Conservation (phyloP, 805 yeast species). For the Hanseniaspora thailandica region DNA sequence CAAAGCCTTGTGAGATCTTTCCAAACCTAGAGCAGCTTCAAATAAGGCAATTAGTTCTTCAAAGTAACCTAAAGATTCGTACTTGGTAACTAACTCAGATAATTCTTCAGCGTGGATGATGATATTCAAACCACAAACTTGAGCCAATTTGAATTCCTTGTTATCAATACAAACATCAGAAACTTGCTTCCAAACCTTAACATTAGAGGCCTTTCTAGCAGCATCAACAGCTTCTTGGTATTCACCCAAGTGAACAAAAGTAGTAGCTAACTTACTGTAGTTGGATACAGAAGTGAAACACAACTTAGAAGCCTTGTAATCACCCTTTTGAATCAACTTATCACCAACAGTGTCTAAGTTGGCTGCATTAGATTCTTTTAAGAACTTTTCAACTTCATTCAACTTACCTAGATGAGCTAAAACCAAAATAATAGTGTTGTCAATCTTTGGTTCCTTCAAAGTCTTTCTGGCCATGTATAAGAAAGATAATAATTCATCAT, state of each 20-base stretch:
- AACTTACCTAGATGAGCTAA: slow-evolving; percentile 70
- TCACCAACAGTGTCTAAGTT: slow-evolving; percentile 89
- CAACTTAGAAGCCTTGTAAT: slow-evolving; percentile 86
- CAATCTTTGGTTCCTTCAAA: slow-evolving; percentile 82
- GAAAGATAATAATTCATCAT: slow-evolving; percentile 79
- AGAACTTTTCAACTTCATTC: slow-evolving; percentile 71
- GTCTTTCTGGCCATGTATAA: slow-evolving; percentile 85
- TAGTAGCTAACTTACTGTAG: slow-evolving; percentile 93
- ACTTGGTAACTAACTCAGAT: slow-evolving; percentile 73
- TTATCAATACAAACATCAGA: slow-evolving; percentile 92
- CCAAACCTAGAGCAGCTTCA: slow-evolving; percentile 90
- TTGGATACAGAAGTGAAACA: slow-evolving; percentile 78
- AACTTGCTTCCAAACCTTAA: slow-evolving; percentile 93
- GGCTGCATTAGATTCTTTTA: slow-evolving; percentile 83
- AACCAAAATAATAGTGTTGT: slow-evolving; percentile 79
- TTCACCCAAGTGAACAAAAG: slow-evolving; percentile 81
- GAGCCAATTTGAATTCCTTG: slow-evolving; percentile 91
- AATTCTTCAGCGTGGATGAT: slow-evolving; percentile 96
- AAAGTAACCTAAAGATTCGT: slow-evolving; percentile 84
- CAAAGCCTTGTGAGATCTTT: slow-evolving; percentile 99
- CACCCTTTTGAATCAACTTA: slow-evolving; percentile 62
- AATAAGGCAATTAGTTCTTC: slow-evolving; percentile 82
- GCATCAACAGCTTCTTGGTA: slow-evolving; percentile 96
- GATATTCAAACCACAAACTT: slow-evolving; percentile 94
- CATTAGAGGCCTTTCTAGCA: slow-evolving; percentile 93